Percentiles rank a stretch among this genome's conserved stretches.
Evolutionary conservation across 1,284 basidiomycete genomes (phyloP).

Genomic region (Coniferiporia weirii): DNA sequence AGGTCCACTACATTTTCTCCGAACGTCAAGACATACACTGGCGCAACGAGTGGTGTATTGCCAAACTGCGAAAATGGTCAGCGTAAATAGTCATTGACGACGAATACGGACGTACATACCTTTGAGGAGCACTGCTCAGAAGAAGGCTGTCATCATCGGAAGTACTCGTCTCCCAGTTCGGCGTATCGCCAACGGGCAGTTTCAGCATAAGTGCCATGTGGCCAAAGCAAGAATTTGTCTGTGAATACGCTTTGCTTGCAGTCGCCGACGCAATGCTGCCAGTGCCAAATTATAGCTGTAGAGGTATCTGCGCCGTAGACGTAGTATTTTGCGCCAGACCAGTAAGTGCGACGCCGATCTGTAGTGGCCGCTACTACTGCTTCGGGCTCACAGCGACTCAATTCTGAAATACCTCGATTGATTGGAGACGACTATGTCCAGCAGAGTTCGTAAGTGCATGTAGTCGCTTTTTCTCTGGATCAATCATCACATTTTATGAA

Average conservation of each 20-base stretch:
- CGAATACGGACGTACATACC: slow-evolving; percentile 33
- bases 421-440: slow-evolving; percentile 45
- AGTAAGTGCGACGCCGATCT: too few species aligned
- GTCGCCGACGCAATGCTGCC: too few species aligned
- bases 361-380: background rate
- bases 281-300: too few species aligned
- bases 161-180: slow-evolving; percentile 52
- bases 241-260: too few species aligned
- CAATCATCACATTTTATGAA: slow-evolving; percentile 8
- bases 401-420: background rate
- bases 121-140: slow-evolving; percentile 48
- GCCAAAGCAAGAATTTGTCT: too few species aligned
- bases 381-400: too few species aligned
- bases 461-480: background rate
- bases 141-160: slow-evolving; percentile 28
- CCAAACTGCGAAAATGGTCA: slow-evolving; percentile 34
- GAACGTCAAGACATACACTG: slow-evolving; percentile 48
- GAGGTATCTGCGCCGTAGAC: too few species aligned
- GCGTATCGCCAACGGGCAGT: slow-evolving; percentile 48
- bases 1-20: background rate
- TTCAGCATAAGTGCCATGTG: slow-evolving; percentile 27
- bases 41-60: slow-evolving; percentile 56
- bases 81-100: background rate
- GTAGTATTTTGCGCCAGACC: too few species aligned
- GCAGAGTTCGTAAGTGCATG: slow-evolving; percentile 65